phyloP scores from a whole-genome alignment of 257 asterid species.

The Lycium ferocissimum region DNA sequence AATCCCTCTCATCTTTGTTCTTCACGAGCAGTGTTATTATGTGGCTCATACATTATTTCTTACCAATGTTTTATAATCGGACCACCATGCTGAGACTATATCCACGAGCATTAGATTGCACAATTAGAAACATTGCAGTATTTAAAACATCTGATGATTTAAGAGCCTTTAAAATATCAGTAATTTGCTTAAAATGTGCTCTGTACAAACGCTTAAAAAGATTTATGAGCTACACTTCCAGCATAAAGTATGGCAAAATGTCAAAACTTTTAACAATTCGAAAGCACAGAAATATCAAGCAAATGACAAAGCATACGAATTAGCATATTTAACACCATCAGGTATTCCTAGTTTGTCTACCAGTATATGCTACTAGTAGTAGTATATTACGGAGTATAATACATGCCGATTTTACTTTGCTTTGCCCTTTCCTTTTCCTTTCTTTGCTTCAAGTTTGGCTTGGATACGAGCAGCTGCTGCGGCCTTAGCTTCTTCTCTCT shows the following conservation, averaged over 20 bases:
- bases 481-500: conserved; percentile 98
- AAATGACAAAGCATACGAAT: neutral
- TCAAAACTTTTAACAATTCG: neutral
- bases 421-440: conserved; percentile 95
- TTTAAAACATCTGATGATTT: neutral
- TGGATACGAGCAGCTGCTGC: conserved; percentile 96
- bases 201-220: neutral
- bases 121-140: neutral
- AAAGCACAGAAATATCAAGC: neutral
- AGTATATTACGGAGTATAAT: neutral
- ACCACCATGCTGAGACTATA: neutral
- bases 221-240: neutral
- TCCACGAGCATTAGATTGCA: neutral
- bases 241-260: neutral
- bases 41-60: too few species aligned
- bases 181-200: neutral
- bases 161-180: neutral
- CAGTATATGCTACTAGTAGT: neutral
- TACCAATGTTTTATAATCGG: too few species aligned
- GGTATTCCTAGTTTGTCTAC: neutral
- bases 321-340: neutral
- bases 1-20: neutral
- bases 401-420: conserved; percentile 45
- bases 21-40: fast-evolving
- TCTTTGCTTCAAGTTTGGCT: conserved; percentile 93